These are phyloP conservation scores for Pestalotiopsis sp. DNA, from an alignment of 2,329 filamentous ascomycete genomes.

Conservation along the genomic window DNA sequence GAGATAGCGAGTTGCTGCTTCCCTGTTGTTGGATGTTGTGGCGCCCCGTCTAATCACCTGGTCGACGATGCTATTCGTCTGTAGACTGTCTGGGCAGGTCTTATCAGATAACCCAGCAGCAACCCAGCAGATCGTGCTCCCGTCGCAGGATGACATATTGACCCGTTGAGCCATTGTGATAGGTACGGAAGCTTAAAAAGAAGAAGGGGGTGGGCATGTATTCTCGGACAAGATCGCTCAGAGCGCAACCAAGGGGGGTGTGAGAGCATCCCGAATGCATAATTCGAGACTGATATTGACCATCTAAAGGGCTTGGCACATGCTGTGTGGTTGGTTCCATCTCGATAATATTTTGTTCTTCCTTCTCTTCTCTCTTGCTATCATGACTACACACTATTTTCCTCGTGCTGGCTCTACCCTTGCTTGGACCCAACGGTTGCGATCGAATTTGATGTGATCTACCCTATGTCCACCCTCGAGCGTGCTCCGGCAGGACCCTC, in stretches of 20 bases:
- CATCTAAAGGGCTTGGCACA: slow-evolving; percentile 6
- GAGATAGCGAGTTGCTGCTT: slow-evolving; percentile 3
- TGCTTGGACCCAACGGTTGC: slow-evolving; percentile 3
- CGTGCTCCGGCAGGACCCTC: slow-evolving; percentile 7
- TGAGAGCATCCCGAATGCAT: slow-evolving; percentile 2
- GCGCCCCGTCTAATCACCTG: not conserved
- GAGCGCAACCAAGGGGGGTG: not conserved
- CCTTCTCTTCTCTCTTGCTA: not conserved
- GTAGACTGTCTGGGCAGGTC: not conserved
- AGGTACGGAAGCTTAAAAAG: slow-evolving; percentile 1
- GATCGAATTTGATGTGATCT: slow-evolving; percentile 11
- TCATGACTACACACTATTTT: not conserved
- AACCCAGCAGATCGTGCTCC: not conserved
- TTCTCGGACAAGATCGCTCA: not conserved
- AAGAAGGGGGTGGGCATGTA: not conserved
- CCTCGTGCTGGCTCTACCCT: not conserved
- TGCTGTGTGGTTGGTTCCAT: slow-evolving; percentile 8
- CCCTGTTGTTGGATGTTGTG: slow-evolving; percentile 9
- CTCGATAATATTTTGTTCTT: not conserved
- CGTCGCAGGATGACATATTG: slow-evolving; percentile 10
- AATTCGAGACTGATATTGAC: slow-evolving; percentile 6
- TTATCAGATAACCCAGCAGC: slow-evolving; percentile 13
- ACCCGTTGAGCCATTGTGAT: not conserved
- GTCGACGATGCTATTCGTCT: slow-evolving; percentile 13
- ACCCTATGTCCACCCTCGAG: slow-evolving; percentile 12